phyloP scores from a whole-genome alignment of 805 yeast genomes.

The Ogataea angusta region DNA sequence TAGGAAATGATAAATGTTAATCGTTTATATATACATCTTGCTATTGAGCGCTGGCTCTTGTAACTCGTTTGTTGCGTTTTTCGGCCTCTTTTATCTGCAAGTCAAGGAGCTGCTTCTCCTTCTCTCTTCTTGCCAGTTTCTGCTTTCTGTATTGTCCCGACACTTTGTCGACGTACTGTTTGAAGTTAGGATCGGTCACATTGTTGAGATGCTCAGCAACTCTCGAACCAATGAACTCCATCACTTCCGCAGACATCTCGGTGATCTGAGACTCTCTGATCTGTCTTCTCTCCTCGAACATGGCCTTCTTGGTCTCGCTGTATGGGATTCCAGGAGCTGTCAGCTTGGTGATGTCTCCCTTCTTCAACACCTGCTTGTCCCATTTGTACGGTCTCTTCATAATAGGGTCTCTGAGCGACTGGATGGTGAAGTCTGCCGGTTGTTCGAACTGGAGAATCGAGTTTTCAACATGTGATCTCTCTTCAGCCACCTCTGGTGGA shows the following conservation, averaged over 20 bases:
- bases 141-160: slow-evolving; percentile 24
- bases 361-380: slow-evolving; percentile 51
- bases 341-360: slow-evolving; percentile 57
- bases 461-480: slow-evolving; percentile 71
- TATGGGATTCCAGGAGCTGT: slow-evolving; percentile 77
- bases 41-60: slow-evolving; percentile 15
- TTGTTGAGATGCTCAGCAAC: slow-evolving; percentile 36
- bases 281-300: slow-evolving; percentile 50
- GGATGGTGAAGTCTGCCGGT: slow-evolving; percentile 53
- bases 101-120: slow-evolving; percentile 19
- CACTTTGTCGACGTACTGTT: slow-evolving; percentile 27
- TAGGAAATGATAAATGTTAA: slow-evolving; percentile 30
- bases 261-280: slow-evolving; percentile 43
- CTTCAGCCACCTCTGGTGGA: slow-evolving; percentile 51
- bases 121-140: slow-evolving; percentile 18
- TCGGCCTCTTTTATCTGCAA: slow-evolving; percentile 22
- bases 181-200: slow-evolving; percentile 31
- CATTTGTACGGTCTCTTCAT: slow-evolving; percentile 57
- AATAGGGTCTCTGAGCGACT: slow-evolving; percentile 72
- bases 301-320: slow-evolving; percentile 58
- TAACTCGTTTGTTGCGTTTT: slow-evolving; percentile 23
- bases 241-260: slow-evolving; percentile 40
- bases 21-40: slow-evolving; percentile 11
- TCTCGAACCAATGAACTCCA: slow-evolving; percentile 42
- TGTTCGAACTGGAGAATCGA: slow-evolving; percentile 64